Base-by-base conservation (phyloP, 192 early-diverging fungal species). In the Thamnidium elegans region DNA sequence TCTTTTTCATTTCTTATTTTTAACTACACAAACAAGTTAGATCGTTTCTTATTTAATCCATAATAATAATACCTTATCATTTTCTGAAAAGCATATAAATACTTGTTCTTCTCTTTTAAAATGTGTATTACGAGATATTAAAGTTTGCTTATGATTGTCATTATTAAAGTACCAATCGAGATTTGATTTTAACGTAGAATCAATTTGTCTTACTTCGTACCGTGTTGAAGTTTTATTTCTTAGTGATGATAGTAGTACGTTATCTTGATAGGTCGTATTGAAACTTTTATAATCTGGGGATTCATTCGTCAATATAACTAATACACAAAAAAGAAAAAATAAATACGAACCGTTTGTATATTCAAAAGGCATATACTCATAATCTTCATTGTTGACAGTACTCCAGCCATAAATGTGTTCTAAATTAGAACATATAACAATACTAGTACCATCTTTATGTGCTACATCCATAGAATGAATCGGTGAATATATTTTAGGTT, bases 161-260 rank as follows among this genome's bases (percentile, higher is more conserved):
- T 14, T 32, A 32, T 31, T 31, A 19, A 55, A 55, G 8, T 8
- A 10, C 54, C 54, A 55, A 34, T 55, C 7, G 7, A 31, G n/a
- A 31, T 55, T 31, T 9, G 32, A n/a, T 8, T 55, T 39, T 39
- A 39, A 26, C 54, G n/a, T 32, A 55, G 54, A 31, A 55, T 55
- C 54, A n/a, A 55, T 34, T 4, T 55, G 54, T 8, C 30, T 55
- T 8, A 31, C 17, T n/a, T 32, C 30, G 30, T 55, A 31, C 15
- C 32, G 30, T 7, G 54, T 55, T 7, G 54, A 55, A n/a, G 54
- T n/a, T 7, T 55, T 55, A 31, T 55, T 55, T 34, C 54, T 26
- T 32, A 55, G 32, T n/a, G 54, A 55, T 5, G 54, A 32, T 15
- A 55, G 11, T 14, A 55, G 15, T 31, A 31, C 32, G 8, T 55